Evolutionary conservation across 148 eudicot species (phyloP).

Genomic region (Mesembryanthemum crystallinum): DNA sequence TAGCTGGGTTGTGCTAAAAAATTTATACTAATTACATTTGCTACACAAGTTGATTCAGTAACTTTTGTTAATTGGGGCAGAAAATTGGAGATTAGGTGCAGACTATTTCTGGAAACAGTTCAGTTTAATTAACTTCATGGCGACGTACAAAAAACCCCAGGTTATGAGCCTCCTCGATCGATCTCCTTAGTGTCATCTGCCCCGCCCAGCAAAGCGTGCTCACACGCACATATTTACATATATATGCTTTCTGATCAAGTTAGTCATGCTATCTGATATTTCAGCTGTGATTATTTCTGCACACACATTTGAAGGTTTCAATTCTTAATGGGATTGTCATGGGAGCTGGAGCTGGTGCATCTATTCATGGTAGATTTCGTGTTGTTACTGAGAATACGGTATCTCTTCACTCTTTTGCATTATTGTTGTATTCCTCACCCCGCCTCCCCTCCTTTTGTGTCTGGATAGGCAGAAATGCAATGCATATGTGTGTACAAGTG

Average conservation of each 20-base stretch:
- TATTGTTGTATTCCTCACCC: background rate
- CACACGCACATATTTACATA: no score
- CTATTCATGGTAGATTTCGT: conserved; percentile 91
- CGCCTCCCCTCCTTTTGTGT: background rate
- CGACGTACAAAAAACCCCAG: conserved; percentile 84
- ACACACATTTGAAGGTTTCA: conserved; percentile 75
- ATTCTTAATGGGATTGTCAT: conserved; percentile 88
- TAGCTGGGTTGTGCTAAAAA: no score
- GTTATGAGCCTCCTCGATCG: conserved; percentile 39
- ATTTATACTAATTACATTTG: no score
- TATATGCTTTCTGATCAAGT: no score
- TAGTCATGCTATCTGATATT: no score
- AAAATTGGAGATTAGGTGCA: conserved; percentile 70
- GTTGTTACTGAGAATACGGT: no score
- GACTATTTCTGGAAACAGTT: conserved; percentile 63
- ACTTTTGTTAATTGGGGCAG: conserved; percentile 35
- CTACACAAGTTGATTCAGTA: background rate
- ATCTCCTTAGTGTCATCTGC: no score
- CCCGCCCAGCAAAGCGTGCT: no score
- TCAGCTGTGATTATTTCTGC: no score
- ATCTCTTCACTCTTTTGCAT: conserved; percentile 17
- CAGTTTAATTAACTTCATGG: conserved; percentile 73
- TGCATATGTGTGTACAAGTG: background rate
- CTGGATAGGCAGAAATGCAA: background rate
- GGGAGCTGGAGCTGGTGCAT: conserved; percentile 96